Evolutionary conservation across 1,284 basidiomycete genomes (phyloP), one percentile per base, ranked within the genome.

Genomic region (Naganishia albida): DNA sequence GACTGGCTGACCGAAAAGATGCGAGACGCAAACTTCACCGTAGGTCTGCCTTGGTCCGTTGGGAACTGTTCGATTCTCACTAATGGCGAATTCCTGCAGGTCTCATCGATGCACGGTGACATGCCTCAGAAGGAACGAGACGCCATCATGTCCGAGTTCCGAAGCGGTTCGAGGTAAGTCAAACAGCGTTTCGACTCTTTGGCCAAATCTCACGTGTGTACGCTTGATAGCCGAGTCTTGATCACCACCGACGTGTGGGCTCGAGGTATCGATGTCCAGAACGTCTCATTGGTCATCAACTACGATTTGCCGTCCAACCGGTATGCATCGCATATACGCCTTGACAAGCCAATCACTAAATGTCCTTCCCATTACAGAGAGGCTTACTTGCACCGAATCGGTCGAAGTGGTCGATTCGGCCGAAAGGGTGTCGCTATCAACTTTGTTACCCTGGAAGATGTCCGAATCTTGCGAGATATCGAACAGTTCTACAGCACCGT

Each of bases 1-100:
- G 96, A 99, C 78, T 99, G 96, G 95, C 79, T 99, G 64, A 96
- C 95, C 44, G 93, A 97, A 80, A 99, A 99, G 81, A 94, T 99
- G 91, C 88, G 93, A 66, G 88, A 90, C 54, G 91, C 92, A 40
- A 95, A 96, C 80, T 97, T 98, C 74, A 97, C 94, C 20, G 93
- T 96, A 28, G 91, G 90, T 25, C 89, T 25, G 89, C n/a, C 20
- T 18, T n/a, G n/a, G n/a, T n/a, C n/a, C n/a, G n/a, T n/a, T n/a
- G 56, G 20, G 34, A 50, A 54, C 43, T 65, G 53, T 72, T 67
- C 69, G 70, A 63, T n/a, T 18, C 15, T n/a, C n/a, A n/a, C n/a
- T 26, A 23, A 23, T 44, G 8, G 15, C 30, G 16, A 28, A 15
- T 23, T 18, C 42, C 15, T 52, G n/a, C n/a, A 59, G 56, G 56